Evolutionary conservation across 176 grass and related monocot genomes (phyloP), one percentile per base, ranked within the genome.

Genomic region (Cocos nucifera): DNA sequence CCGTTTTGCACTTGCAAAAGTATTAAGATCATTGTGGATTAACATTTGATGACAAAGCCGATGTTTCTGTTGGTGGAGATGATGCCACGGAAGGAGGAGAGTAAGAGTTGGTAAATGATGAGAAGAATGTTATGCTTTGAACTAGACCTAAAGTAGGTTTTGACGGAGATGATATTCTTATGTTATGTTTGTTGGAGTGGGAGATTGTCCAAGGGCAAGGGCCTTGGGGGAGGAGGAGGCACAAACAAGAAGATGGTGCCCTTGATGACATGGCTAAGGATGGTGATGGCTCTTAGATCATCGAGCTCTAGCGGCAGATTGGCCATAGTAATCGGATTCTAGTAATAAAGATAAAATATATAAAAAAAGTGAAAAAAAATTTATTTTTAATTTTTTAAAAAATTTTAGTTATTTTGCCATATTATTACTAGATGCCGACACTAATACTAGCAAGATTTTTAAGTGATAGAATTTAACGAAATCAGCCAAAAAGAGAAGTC

Each of bases 231-330:
- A 6, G 23, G 24, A 19, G 0, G 21, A 25, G 20, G 52, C 16
- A n/a, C 72, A 81, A 69, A 92, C 4, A 28, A 73, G 89, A 92
- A 92, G 19, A 98, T 88, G 24, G 92, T 84, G 56, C 93, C 93
- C 80, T 98, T 98, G 52, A 84, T 84, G 63, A 1, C 87, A 16
- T 87, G 84, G 14, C 88, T 84, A 2, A 98, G 81, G 19, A 98
- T 50, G 3, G 87, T 86, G 39, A 92, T 51, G 22, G 88, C 93
- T 72, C 50, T 77, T 0, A 98, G 73, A 57, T 76, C 77, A 23
- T 73, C 78, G 17, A 98, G 73, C 51, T 69, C 81, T 16, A 92
- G 69, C 29, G 57, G 57, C 0, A 28, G 26, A 5, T 5, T 5
- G 26, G 3, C 3, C 21, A 21, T 21, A 21, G 21, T 21, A 0